Evolutionary conservation across 2,329 filamentous ascomycete species (phyloP).

Genomic region (Periconia digitata): DNA sequence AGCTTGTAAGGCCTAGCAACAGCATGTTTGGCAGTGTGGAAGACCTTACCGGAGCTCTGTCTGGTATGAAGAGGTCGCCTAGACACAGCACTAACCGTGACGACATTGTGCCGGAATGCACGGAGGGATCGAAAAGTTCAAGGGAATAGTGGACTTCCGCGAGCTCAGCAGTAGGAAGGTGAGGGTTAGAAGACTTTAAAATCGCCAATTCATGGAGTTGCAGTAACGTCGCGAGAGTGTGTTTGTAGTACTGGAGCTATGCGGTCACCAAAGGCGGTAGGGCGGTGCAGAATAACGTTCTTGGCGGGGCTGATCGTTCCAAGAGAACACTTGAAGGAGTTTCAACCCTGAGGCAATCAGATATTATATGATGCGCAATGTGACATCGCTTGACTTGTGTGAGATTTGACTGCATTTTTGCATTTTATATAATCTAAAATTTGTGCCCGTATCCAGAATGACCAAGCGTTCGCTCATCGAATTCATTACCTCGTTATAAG

Average conservation of each 20-base stretch:
- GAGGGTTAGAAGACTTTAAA: too few relatives aligned
- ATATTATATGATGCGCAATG: too few relatives aligned
- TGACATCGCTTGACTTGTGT: too few relatives aligned
- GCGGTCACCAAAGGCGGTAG: slow-evolving; percentile 12
- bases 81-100: slow-evolving; percentile 46
- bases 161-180: neutral
- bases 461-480: neutral
- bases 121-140: neutral
- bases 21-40: slow-evolving; percentile 1
- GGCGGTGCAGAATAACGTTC: slow-evolving; percentile 9
- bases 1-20: slow-evolving; percentile 38
- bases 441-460: neutral
- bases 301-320: slow-evolving; percentile 1
- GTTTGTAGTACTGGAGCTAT: slow-evolving; percentile 7
- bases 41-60: slow-evolving; percentile 43
- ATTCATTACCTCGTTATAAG: neutral
- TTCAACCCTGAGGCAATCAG: too few relatives aligned
- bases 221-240: neutral
- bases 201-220: neutral
- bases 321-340: too few relatives aligned
- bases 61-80: slow-evolving; percentile 48
- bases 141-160: neutral
- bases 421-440: neutral
- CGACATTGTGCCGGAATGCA: slow-evolving; percentile 36
- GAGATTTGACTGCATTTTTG: too few relatives aligned